Conservation (phyloP, 805 yeast species). For the Zygoascus flipseniorum region DNA sequence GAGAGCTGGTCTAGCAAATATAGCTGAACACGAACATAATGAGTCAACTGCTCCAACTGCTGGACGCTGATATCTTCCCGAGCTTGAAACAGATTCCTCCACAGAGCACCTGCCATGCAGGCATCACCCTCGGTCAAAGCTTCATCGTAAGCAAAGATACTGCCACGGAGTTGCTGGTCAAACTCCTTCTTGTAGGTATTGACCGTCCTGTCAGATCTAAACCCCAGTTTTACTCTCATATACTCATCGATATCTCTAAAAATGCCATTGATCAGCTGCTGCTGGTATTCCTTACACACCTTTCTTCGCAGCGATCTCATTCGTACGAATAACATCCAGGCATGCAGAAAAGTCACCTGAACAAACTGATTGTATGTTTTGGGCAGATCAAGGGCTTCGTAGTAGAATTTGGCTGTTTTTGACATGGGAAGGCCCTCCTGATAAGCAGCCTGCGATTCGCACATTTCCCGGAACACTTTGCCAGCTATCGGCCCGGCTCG, state of each 20-base stretch:
- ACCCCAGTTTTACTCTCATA: slow-evolving; percentile 78
- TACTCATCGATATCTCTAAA: slow-evolving; percentile 86
- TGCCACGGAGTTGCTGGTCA: slow-evolving; percentile 82
- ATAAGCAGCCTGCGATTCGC: slow-evolving; percentile 64
- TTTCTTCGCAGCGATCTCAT: slow-evolving; percentile 95
- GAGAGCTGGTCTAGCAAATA: slow-evolving; percentile 79
- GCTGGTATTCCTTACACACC: slow-evolving; percentile 83
- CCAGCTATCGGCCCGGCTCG: slow-evolving; percentile 96
- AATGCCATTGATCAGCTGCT: slow-evolving; percentile 78
- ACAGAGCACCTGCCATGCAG: slow-evolving; percentile 34
- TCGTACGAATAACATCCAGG: slow-evolving; percentile 89
- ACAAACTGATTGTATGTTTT: slow-evolving; percentile 92
- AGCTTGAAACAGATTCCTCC: slow-evolving; percentile 84
- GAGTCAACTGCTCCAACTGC: slow-evolving; percentile 81
- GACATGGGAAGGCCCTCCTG: slow-evolving; percentile 34
- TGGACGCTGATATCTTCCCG: slow-evolving; percentile 71
- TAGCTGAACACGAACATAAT: slow-evolving; percentile 81
- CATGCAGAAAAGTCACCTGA: slow-evolving; percentile 82
- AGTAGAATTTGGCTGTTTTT: slow-evolving; percentile 73
- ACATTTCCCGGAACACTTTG: slow-evolving; percentile 72
- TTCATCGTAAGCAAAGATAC: slow-evolving; percentile 86
- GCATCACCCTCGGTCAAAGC: slow-evolving; percentile 61
- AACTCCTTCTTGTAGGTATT: slow-evolving; percentile 85
- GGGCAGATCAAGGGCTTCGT: slow-evolving; percentile 74
- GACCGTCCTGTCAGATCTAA: slow-evolving; percentile 69